Percentiles rank a stretch among this genome's conserved stretches.
Conservation (phyloP, 129 eudicot genomes). For the Lactuca sativa region DNA sequence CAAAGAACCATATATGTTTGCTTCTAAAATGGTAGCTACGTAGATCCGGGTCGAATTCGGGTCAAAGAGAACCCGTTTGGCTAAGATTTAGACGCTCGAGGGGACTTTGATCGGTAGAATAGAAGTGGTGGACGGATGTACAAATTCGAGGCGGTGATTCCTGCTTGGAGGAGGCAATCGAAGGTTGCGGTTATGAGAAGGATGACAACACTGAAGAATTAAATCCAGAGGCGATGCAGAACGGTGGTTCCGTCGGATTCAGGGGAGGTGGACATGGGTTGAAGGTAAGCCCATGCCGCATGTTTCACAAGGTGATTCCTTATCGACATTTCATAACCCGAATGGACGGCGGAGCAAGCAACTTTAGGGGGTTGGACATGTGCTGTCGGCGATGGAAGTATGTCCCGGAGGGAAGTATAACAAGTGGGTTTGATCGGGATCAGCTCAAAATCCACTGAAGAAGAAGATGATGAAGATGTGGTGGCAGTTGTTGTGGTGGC, state of each 20-base stretch:
- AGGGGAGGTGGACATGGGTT: slow-evolving; percentile 58
- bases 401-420: slow-evolving; percentile 72
- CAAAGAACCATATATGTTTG: too few species aligned
- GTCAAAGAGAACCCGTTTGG: too few species aligned
- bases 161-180: slow-evolving; percentile 11
- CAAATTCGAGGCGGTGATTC: not conserved
- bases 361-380: slow-evolving; percentile 39
- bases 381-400: slow-evolving; percentile 41
- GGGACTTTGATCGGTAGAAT: too few species aligned
- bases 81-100: too few species aligned
- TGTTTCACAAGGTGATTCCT: slow-evolving; percentile 74
- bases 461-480: slow-evolving; percentile 17
- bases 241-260: slow-evolving; percentile 26
- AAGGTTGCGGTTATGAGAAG: slow-evolving; percentile 20
- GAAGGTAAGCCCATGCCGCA: slow-evolving; percentile 44
- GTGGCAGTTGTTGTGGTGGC: slow-evolving; percentile 24
- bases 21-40: too few species aligned
- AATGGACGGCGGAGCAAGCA: slow-evolving; percentile 16
- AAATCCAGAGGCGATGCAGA: slow-evolving; percentile 43
- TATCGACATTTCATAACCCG: slow-evolving; percentile 52
- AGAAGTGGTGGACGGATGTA: not conserved
- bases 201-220: slow-evolving; percentile 22
- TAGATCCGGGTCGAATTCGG: too few species aligned
- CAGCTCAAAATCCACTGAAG: slow-evolving; percentile 39
- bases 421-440: slow-evolving; percentile 38